These are phyloP conservation scores for Solanum virginianum DNA, from an alignment of 257 asterid genomes.

Conservation along the genomic window DNA sequence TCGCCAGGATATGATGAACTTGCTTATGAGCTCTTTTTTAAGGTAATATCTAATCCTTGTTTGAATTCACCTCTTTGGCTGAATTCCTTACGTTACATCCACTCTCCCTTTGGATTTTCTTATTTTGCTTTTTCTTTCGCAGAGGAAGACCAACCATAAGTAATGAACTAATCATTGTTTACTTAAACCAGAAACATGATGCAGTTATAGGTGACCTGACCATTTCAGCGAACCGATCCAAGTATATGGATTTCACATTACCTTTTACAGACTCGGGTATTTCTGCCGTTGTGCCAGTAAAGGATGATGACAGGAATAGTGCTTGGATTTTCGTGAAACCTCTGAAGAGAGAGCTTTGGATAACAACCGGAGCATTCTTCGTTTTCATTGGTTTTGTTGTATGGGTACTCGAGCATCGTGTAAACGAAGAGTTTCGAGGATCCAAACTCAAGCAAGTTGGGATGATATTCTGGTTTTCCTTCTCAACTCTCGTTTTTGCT, in stretches of 20 bases:
- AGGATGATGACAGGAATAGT: not conserved
- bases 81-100: not conserved
- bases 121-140: not conserved
- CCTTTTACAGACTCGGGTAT: constrained; percentile 31
- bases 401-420: constrained; percentile 44
- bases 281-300: constrained; percentile 9
- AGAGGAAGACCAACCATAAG: not conserved
- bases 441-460: constrained; percentile 26
- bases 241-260: constrained; percentile 27
- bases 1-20: constrained; percentile 18
- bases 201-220: constrained; percentile 37
- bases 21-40: not conserved
- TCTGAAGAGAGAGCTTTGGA: constrained; percentile 26
- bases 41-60: constrained; percentile 5
- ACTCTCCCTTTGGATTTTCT: not conserved
- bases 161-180: not conserved
- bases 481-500: constrained; percentile 27
- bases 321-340: constrained; percentile 50
- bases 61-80: not conserved
- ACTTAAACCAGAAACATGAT: constrained; percentile 13
- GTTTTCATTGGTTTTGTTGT: constrained; percentile 32
- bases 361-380: constrained; percentile 26
- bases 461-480: constrained; percentile 26
- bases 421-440: constrained; percentile 29
- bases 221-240: constrained; percentile 20